These are phyloP conservation scores for Radiomyces spectabilis DNA, from an alignment of 192 early-diverging fungal species.

Conservation along the genomic window DNA sequence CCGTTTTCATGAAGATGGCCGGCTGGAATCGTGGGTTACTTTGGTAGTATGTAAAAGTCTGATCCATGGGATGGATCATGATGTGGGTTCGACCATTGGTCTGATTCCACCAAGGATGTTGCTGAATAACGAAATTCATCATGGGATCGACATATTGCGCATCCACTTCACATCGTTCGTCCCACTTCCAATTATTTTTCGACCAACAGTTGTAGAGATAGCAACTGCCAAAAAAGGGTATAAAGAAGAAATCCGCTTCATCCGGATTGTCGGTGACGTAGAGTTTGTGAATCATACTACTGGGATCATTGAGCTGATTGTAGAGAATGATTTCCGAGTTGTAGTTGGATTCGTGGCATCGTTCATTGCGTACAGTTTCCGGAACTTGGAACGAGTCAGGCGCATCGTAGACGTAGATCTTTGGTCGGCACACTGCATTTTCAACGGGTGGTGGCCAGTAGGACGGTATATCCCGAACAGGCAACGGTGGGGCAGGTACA, in stretches of 20 bases:
- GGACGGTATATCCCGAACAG: neutral
- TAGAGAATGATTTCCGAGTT: slow-evolving; percentile 34
- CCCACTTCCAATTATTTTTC: slow-evolving; percentile 18
- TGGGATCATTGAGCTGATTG: slow-evolving; percentile 23
- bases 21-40: slow-evolving; percentile 18
- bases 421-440: slow-evolving; percentile 25
- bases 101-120: slow-evolving; percentile 35
- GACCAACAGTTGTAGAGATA: slow-evolving; percentile 39
- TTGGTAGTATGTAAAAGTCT: slow-evolving; percentile 29
- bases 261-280: slow-evolving; percentile 41
- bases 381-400: slow-evolving; percentile 28
- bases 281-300: slow-evolving; percentile 21
- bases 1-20: slow-evolving; percentile 35
- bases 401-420: slow-evolving; percentile 35
- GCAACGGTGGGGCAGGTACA: slow-evolving; percentile 9
- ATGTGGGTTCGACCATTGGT: slow-evolving; percentile 30
- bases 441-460: slow-evolving; percentile 35
- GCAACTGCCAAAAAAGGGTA: slow-evolving; percentile 39
- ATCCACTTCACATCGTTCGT: slow-evolving; percentile 33
- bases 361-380: slow-evolving; percentile 6
- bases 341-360: slow-evolving; percentile 30
- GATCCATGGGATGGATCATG: slow-evolving; percentile 41
- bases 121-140: slow-evolving; percentile 33
- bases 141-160: slow-evolving; percentile 31
- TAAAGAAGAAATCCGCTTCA: slow-evolving; percentile 37